Evolutionary conservation across 1,284 basidiomycete species (phyloP).

Genomic region (Cryptococcus sp.): DNA sequence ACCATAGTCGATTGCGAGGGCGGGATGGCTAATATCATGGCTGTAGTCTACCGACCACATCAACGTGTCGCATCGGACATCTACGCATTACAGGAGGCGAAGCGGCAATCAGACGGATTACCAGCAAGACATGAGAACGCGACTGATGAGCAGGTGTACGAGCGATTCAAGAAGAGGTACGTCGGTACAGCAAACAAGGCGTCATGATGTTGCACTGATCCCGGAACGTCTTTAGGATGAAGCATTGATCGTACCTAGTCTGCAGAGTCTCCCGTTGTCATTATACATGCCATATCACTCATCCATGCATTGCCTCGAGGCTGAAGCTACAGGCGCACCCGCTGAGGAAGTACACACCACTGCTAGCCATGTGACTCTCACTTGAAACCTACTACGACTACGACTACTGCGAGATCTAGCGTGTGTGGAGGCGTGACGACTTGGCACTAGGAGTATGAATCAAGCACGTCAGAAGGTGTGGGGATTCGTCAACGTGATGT

Average conservation of each 20-base stretch:
- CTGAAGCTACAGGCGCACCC: no score
- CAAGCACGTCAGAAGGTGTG: no score
- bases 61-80: conserved; percentile 76
- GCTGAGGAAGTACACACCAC: no score
- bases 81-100: conserved; percentile 80
- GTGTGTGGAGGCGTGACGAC: no score
- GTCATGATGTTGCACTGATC: background rate
- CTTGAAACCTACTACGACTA: no score
- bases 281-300: no score
- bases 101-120: conserved; percentile 76
- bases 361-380: no score
- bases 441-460: no score
- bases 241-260: background rate
- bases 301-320: no score
- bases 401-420: no score
- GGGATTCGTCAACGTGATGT: no score
- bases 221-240: conserved; percentile 11
- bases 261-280: no score
- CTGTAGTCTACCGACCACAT: conserved; percentile 76
- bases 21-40: background rate
- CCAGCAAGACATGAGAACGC: conserved; percentile 64
- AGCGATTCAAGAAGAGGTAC: conserved; percentile 55
- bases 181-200: conserved; percentile 5
- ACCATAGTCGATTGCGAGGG: background rate
- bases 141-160: conserved; percentile 80